Evolutionary conservation across 495 filamentous ascomycete species (phyloP).

Genomic region (Lophiostoma macrostomum): DNA sequence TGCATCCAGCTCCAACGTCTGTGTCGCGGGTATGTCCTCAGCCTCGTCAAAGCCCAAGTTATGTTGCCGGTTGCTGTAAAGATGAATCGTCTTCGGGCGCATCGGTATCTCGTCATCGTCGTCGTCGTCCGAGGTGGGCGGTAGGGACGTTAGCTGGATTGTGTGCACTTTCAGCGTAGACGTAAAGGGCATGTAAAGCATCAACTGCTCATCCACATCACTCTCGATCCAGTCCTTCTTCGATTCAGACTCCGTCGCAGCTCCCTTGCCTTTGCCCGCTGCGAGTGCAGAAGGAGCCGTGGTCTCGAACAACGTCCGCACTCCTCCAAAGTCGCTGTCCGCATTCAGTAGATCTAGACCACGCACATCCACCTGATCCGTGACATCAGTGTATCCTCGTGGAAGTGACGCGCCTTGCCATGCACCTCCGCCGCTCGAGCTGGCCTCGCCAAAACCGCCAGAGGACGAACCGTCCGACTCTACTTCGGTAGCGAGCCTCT

Average conservation of each 20-base stretch:
- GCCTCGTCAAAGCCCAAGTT: slow-evolving; percentile 95
- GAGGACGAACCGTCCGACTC: slow-evolving; percentile 47
- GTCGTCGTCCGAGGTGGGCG: slow-evolving; percentile 47
- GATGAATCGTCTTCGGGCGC: slow-evolving; percentile 77
- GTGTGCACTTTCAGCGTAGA: slow-evolving; percentile 87
- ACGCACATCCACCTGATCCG: slow-evolving; percentile 71
- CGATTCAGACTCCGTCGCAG: slow-evolving; percentile 39
- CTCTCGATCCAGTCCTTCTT: slow-evolving; percentile 91
- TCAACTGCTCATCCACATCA: slow-evolving; percentile 96
- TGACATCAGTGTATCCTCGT: slow-evolving; percentile 79
- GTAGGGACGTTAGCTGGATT: slow-evolving; percentile 81
- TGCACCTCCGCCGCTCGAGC: slow-evolving; percentile 23
- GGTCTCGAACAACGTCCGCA: slow-evolving; percentile 67
- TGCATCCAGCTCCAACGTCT: slow-evolving; percentile 66
- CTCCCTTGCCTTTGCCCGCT: slow-evolving; percentile 50
- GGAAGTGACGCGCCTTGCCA: slow-evolving; percentile 77
- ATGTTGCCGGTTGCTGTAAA: slow-evolving; percentile 83
- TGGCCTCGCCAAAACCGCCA: slow-evolving; percentile 45
- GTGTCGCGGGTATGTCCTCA: slow-evolving; percentile 75
- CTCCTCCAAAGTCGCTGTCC: slow-evolving; percentile 64
- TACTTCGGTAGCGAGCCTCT: slow-evolving; percentile 69
- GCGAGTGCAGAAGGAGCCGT: slow-evolving; percentile 64
- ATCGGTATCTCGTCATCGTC: slow-evolving; percentile 69
- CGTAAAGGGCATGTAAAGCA: slow-evolving; percentile 91
- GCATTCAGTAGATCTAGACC: slow-evolving; percentile 85